phyloP scores from a whole-genome alignment of 2,329 filamentous ascomycete genomes.

The Cadophora sp. region DNA sequence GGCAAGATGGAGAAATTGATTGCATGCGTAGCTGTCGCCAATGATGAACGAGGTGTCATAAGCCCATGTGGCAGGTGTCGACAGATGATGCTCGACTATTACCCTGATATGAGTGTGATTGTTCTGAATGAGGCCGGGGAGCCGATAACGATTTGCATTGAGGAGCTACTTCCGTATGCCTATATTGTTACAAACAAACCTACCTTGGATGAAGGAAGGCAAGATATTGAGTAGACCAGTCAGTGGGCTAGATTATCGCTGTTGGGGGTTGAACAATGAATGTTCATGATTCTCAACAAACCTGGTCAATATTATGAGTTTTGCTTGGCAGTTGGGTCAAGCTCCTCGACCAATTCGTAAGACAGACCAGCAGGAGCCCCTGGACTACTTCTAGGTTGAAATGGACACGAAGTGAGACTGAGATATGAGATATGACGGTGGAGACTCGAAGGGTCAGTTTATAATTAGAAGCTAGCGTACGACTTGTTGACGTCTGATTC shows the following conservation, averaged over 20 bases:
- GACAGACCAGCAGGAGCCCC: too few species aligned
- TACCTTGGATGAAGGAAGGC: not conserved
- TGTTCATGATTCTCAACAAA: too few species aligned
- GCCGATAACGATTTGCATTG: conserved; percentile 25
- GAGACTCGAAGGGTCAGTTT: too few species aligned
- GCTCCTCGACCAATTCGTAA: too few species aligned
- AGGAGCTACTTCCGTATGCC: conserved; percentile 34
- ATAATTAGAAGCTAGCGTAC: too few species aligned
- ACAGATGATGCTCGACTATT: conserved; percentile 39
- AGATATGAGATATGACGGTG: too few species aligned
- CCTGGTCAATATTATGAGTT: too few species aligned
- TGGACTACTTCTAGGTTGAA: too few species aligned
- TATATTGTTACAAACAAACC: conserved; percentile 19
- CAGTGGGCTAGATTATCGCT: not conserved
- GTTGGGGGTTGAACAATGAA: too few species aligned
- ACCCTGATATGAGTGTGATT: conserved; percentile 33
- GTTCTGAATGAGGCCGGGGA: conserved; percentile 20
- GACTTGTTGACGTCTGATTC: too few species aligned
- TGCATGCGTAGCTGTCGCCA: conserved; percentile 30
- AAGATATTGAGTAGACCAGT: not conserved
- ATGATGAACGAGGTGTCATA: conserved; percentile 32
- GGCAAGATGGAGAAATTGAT: conserved; percentile 23
- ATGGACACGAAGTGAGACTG: too few species aligned
- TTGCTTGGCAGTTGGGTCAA: too few species aligned
- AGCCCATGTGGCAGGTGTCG: conserved; percentile 38